Evolutionary conservation across 2,329 filamentous ascomycete species (phyloP), one percentile per base, ranked within the genome.

Genomic region (Sporothrix curviconia): DNA sequence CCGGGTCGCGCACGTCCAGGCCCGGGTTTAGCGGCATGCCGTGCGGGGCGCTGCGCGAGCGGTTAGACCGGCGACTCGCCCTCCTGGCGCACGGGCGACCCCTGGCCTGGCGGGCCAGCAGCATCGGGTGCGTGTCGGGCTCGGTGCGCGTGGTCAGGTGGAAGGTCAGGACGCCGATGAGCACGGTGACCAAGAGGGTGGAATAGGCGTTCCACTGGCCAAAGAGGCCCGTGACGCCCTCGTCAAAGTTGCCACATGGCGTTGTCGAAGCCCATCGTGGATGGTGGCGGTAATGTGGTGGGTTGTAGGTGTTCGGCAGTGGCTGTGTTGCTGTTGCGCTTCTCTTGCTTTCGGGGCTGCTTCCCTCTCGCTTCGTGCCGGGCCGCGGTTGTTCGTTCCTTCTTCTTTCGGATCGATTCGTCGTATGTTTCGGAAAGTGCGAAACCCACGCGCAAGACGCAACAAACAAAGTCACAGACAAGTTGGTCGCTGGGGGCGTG

Each of bases 121-220:
- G 81, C 71, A 96, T 85, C 34, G 94, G 92, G 71, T 97, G 94
- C 5, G 88, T 87, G 74, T 99, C 94, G 6, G 94, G 89, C 55
- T 96, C 92, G 60, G 83, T 81, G 52, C 82, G 80, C 60, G 83
- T 83, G 66, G 88, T 76, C 62, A 95, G 74, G 44, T 85, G 81
- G 71, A 89, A 91, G 58, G 85, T 79, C 57, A 92, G 72, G 66
- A 91, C 80, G 56, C 79, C 76, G 60, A 86, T 75, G 43, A 96
- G 76, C 60, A 82, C 67, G 24, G 86, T 81, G 46, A 83, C 79
- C 62, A 99, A 78, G 42, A 84, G 67, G 3, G 89, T 94, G 30
- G 89, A 90, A 75, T 87, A 88, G 63, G 81, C 73, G 70, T 94
- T 90, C 91, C 92, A 96, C 72, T 89, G 86, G 37, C 84, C 80